Evolutionary conservation across 805 yeast species (phyloP), one percentile per base, ranked within the genome.

Genomic region (Saturnispora mendoncae): DNA sequence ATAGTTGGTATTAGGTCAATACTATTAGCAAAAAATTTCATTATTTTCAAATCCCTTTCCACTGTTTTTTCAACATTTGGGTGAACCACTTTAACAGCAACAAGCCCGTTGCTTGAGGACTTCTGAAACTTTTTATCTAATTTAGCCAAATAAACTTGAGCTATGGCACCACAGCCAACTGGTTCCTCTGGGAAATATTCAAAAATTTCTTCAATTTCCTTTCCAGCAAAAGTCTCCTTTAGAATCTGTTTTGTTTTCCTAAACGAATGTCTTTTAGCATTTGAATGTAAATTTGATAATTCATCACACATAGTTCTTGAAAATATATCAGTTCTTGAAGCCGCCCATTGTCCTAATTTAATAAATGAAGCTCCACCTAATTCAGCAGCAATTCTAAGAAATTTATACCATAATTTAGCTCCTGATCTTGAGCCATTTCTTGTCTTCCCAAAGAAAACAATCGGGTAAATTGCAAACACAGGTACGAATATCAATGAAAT

Each of bases 321-420:
- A 62, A 92, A 90, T 26, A 92, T 81, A 61, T 92, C 99, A 0
- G 94, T 84, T 60, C 99, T 74, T 9, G 95, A 83, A 2, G 97
- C 97, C 0, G 98, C 98, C 99, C 99, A 92, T 65, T 92, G 99
- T 3, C 97, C 98, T 43, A 92, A 71, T 60, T 85, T 83, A 43
- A 83, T 78, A 57, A 83, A 92, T 3, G 95, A 81, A 3, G 97
- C 95, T 1, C 98, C 98, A 0, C 95, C 96, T 14, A 66, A 47
- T 59, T 90, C 95, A 44, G 92, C 75, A 1, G 81, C 65, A 56
- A 72, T 60, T 37, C 85, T 69, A 17, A 90, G 62, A 36, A 76
- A 61, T 40, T 62, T 61, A 60, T 73, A 88, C 96, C 97, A 90
- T 17, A 76, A 31, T 15, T 70, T 51, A 2, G 84, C 73, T 0